Evolutionary conservation across 1,139 yeast genomes (phyloP).

Genomic region (Hanseniaspora sp.): DNA sequence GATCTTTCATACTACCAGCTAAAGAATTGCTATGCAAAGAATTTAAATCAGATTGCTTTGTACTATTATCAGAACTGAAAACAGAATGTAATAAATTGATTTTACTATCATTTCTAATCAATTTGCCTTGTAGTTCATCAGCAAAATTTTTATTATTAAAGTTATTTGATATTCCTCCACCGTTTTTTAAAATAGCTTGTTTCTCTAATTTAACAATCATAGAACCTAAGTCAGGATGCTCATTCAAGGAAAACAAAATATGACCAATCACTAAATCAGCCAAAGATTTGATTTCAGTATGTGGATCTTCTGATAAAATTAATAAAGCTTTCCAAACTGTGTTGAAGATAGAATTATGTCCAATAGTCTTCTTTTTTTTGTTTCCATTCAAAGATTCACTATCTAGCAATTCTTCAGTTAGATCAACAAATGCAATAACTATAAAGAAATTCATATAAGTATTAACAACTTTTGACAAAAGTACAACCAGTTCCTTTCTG

Average conservation of each 20-base stretch:
- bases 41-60: not conserved
- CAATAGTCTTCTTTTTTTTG: slow-evolving; percentile 54
- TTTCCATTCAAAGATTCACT: slow-evolving; percentile 31
- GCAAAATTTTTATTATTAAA: not conserved
- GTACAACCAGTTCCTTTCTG: slow-evolving; percentile 70
- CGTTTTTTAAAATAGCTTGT: slow-evolving; percentile 33
- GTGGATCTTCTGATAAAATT: slow-evolving; percentile 80
- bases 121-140: not conserved
- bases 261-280: slow-evolving; percentile 71
- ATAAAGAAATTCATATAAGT: slow-evolving; percentile 65
- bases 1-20: not conserved
- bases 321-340: slow-evolving; percentile 81
- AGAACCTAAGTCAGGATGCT: slow-evolving; percentile 53
- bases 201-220: slow-evolving; percentile 56
- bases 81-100: slow-evolving; percentile 3
- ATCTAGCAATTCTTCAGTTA: slow-evolving; percentile 70
- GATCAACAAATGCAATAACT: slow-evolving; percentile 76
- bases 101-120: slow-evolving; percentile 6
- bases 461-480: slow-evolving; percentile 61
- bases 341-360: slow-evolving; percentile 73
- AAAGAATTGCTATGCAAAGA: too few relatives aligned
- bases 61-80: not conserved
- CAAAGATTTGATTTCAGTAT: slow-evolving; percentile 60
- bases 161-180: slow-evolving; percentile 33
- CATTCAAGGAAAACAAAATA: slow-evolving; percentile 53